Base-by-base conservation (phyloP, 2,329 filamentous ascomycete species). In the Lanzia echinophila region DNA sequence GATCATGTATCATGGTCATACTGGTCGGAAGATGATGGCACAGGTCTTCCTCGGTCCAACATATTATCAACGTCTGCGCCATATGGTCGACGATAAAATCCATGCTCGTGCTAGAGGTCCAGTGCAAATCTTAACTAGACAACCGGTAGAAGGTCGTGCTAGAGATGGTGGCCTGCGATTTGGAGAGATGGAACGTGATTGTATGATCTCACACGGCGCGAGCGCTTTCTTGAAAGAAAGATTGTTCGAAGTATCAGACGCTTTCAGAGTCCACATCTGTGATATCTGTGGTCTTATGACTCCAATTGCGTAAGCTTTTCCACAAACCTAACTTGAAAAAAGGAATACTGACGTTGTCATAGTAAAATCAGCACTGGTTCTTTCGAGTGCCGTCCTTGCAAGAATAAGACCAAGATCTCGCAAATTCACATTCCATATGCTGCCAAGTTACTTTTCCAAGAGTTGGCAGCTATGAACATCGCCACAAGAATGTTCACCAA, bases 11-110 rank as follows among this genome's bases (percentile, higher is more conserved):
- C 95, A 99, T 68, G 94, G 95, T 3, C 91, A 99, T 73, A 99
- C 94, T 4, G 94, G 94, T 50, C 84, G 85, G 63, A 99, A 99
- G 78, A 77, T 97, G 60, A 86, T 90, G 43, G 88, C 91, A 0
- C 94, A 99, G 71, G 86, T 97, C 53, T 99, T 99, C 82, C 82
- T 99, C 55, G 94, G 94, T 8, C 94, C 94, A 1, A 99, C 94
- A 1, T 99, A 99, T 76, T 99, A 99, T 75, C 94, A 99, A 74
- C 90, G 95, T 72, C 82, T 99, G 57, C 87, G 94, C 60, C 95
- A 99, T 75, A 99, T 99, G 95, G 95, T 99, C 63, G 94, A 99
- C 71, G 94, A 99, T 79, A 99, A 99, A 81, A 99, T 99, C 65
- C 94, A 99, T 74, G 95, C 94, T n/a, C 88, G 95, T 73, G 94